These are phyloP conservation scores for Immersiella caudata DNA, from an alignment of 495 filamentous ascomycete species.

Conservation along the genomic window DNA sequence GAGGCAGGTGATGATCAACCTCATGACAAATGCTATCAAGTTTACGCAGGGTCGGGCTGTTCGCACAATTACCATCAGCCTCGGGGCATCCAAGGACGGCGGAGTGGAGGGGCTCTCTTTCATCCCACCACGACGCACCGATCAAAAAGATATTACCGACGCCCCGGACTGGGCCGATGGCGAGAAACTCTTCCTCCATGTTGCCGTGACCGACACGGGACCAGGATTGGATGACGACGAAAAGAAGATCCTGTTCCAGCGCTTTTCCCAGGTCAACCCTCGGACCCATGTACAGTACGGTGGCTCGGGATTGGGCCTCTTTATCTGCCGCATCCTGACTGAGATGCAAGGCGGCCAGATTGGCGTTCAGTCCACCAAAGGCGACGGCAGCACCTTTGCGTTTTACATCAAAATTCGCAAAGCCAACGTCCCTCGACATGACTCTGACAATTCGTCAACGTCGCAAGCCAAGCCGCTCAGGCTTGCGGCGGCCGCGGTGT, in stretches of 20 bases:
- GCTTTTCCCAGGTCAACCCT: conserved; percentile 78
- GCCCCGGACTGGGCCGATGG: conserved; percentile 69
- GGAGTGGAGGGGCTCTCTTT: conserved; percentile 55
- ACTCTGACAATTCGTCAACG: not conserved
- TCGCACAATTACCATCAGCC: conserved; percentile 67
- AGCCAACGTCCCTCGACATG: conserved; percentile 20
- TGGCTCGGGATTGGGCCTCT: conserved; percentile 80
- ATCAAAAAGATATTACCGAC: conserved; percentile 55
- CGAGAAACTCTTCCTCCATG: conserved; percentile 68
- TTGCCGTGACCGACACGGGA: conserved; percentile 78
- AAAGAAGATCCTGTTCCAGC: conserved; percentile 73
- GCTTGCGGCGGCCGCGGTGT: not conserved
- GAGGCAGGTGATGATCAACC: conserved; percentile 77
- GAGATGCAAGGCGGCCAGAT: conserved; percentile 86
- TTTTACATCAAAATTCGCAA: conserved; percentile 66
- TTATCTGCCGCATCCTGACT: conserved; percentile 76
- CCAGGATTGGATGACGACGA: conserved; percentile 73
- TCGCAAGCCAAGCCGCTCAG: conserved; percentile 7
- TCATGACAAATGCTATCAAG: conserved; percentile 81
- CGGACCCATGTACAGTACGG: conserved; percentile 81
- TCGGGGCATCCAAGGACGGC: conserved; percentile 64
- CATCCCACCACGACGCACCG: conserved; percentile 56
- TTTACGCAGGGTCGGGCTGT: conserved; percentile 65
- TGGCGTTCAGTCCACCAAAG: conserved; percentile 71
- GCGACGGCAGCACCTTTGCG: conserved; percentile 78